A percentile compares a stretch with the other conserved stretches of the same genome.
These are phyloP conservation scores for Wickerhamomyces chaumierensis DNA, from an alignment of 805 yeast genomes.

Conservation along the genomic window DNA sequence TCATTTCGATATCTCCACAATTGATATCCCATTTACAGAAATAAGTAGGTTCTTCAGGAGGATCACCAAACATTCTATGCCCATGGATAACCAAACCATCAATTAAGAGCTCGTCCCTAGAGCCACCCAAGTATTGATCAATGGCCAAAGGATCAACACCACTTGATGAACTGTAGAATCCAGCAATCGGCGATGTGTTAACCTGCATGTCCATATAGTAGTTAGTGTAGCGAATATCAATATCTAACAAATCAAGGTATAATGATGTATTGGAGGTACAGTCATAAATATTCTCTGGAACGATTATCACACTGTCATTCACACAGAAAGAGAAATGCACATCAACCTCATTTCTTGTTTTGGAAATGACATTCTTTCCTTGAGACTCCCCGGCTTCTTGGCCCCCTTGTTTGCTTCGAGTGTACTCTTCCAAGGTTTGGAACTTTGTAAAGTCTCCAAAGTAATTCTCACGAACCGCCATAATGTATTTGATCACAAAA, in stretches of 20 bases:
- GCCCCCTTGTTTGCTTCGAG: background rate
- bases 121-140: constrained; percentile 4
- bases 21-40: constrained; percentile 85
- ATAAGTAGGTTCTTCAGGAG: constrained; percentile 82
- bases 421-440: constrained; percentile 74
- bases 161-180: constrained; percentile 15
- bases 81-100: constrained; percentile 66
- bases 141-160: constrained; percentile 9
- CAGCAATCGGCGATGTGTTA: constrained; percentile 48
- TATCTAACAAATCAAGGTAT: constrained; percentile 51
- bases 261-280: constrained; percentile 50
- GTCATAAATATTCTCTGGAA: constrained; percentile 68
- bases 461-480: constrained; percentile 75
- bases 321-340: constrained; percentile 63
- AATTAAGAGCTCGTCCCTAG: constrained; percentile 30
- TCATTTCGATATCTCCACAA: constrained; percentile 44
- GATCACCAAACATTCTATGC: constrained; percentile 87
- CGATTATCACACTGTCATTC: constrained; percentile 52
- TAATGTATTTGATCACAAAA: constrained; percentile 60
- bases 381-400: no score
- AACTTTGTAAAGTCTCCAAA: constrained; percentile 82
- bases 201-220: constrained; percentile 91
- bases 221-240: constrained; percentile 79
- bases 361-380: constrained; percentile 11
- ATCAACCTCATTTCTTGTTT: constrained; percentile 66